A percentile compares a stretch with the other conserved stretches of the same genome.
These are phyloP conservation scores for Gracilaria gracilis DNA, from an alignment of 23 red algal species.

Conservation along the genomic window DNA sequence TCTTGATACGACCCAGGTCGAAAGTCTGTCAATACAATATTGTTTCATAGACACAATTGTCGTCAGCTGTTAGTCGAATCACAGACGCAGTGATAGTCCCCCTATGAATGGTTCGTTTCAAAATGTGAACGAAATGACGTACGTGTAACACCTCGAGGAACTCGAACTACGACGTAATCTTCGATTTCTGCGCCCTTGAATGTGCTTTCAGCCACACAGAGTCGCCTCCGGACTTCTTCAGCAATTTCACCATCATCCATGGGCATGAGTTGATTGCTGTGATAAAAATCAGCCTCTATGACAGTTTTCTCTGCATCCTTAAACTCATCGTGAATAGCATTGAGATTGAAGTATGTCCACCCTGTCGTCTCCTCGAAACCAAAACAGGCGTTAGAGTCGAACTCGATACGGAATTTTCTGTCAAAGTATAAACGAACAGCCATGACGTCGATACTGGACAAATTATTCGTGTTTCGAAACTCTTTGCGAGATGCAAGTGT, in stretches of 20 bases:
- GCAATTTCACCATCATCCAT: conserved; percentile 78
- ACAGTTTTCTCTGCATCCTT: conserved; percentile 66
- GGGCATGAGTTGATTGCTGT: conserved; percentile 75
- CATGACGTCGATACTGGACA: conserved; percentile 83
- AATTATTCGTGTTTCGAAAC: conserved; percentile 69
- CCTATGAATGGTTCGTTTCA: too few species aligned
- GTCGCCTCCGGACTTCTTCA: conserved; percentile 50
- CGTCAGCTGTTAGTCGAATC: background rate
- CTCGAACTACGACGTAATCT: conserved; percentile 79
- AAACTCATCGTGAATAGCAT: conserved; percentile 85
- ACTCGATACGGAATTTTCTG: conserved; percentile 65
- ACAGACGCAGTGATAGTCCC: too few species aligned
- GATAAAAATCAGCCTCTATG: conserved; percentile 88
- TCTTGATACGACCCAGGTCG: conserved; percentile 81
- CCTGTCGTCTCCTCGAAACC: conserved; percentile 84
- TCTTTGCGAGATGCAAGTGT: conserved; percentile 63
- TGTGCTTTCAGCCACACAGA: conserved; percentile 57
- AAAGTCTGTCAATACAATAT: conserved; percentile 54
- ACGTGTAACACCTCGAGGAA: conserved; percentile 81
- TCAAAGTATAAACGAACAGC: conserved; percentile 91
- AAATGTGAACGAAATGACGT: background rate
- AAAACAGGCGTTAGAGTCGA: conserved; percentile 78
- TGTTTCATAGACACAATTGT: background rate
- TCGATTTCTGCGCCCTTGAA: conserved; percentile 63
- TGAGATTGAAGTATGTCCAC: conserved; percentile 90